Evolutionary conservation across 2,329 filamentous ascomycete species (phyloP).

Genomic region (Talaromyces sp.): DNA sequence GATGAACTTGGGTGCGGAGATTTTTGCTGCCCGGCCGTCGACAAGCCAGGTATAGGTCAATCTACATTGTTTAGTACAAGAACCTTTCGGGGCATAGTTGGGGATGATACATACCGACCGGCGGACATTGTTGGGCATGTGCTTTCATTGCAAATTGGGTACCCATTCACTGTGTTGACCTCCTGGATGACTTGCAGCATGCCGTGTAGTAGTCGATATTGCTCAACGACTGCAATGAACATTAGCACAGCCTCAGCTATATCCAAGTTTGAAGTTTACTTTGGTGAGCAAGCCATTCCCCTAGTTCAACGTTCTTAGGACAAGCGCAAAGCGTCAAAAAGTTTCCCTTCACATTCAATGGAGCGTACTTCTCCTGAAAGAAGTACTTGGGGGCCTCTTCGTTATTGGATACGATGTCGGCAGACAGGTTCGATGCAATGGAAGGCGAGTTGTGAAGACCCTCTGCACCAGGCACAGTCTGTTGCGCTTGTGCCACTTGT

Average conservation of each 20-base stretch:
- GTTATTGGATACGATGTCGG: conserved; percentile 39
- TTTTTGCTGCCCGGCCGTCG: conserved; percentile 80
- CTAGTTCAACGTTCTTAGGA: conserved; percentile 88
- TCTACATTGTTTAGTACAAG: conserved; percentile 46
- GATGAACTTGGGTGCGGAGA: conserved; percentile 91
- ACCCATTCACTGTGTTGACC: conserved; percentile 71
- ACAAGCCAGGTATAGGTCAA: conserved; percentile 97
- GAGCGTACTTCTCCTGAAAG: conserved; percentile 59
- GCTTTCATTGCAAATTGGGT: conserved; percentile 77
- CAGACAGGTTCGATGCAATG: conserved; percentile 36
- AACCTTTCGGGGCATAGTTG: conserved; percentile 18
- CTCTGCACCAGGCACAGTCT: conserved; percentile 21
- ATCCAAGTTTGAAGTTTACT: conserved; percentile 53
- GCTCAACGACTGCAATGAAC: conserved; percentile 72
- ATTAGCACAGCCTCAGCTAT: neutral
- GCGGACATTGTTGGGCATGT: conserved; percentile 92
- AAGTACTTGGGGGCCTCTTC: conserved; percentile 51
- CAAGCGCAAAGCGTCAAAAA: conserved; percentile 94
- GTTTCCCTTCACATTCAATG: conserved; percentile 93
- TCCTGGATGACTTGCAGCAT: conserved; percentile 88
- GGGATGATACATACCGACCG: conserved; percentile 67
- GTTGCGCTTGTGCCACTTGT: conserved; percentile 31
- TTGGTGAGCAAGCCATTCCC: conserved; percentile 95
- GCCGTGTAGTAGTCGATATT: conserved; percentile 83
- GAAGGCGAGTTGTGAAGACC: conserved; percentile 42